phyloP scores from a whole-genome alignment of 2,329 filamentous ascomycete species.

The Teratosphaeria destructans region DNA sequence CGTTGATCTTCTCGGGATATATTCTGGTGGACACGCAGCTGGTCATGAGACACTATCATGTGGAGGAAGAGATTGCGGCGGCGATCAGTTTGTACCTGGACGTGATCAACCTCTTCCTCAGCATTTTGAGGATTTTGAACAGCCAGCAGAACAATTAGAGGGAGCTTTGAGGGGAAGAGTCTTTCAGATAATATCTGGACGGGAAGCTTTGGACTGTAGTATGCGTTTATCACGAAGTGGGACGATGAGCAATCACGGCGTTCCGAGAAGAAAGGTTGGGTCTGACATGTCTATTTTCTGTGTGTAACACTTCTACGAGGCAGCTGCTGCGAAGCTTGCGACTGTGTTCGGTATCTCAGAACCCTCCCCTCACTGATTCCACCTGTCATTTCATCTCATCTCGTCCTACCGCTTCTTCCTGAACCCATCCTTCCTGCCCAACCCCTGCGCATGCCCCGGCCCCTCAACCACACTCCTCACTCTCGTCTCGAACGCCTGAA shows the following conservation, averaged over 20 bases:
- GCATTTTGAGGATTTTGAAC: conserved; percentile 91
- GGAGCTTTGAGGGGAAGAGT: background rate
- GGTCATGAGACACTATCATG: conserved; percentile 89
- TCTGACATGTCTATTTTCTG: background rate
- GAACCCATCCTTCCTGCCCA: background rate
- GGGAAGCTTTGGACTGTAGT: background rate
- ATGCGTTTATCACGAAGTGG: background rate
- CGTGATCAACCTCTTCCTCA: conserved; percentile 92
- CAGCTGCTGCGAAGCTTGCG: background rate
- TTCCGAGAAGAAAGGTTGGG: background rate
- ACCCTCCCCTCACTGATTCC: background rate
- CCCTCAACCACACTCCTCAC: conserved; percentile 47
- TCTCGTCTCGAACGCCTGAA: conserved; percentile 81
- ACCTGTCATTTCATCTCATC: background rate
- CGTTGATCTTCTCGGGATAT: conserved; percentile 86
- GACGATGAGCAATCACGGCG: background rate
- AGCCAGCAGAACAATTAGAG: conserved; percentile 82
- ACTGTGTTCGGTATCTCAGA: background rate
- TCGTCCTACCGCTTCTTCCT: background rate
- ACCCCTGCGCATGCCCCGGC: background rate
- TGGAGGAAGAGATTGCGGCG: conserved; percentile 47
- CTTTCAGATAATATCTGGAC: background rate
- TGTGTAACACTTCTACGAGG: background rate
- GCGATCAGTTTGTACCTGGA: conserved; percentile 86
- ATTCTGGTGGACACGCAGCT: conserved; percentile 86